Percentiles rank a stretch among this genome's conserved stretches.
Conservation (phyloP, 768 basidiomycete species). For the Russula foetens region DNA sequence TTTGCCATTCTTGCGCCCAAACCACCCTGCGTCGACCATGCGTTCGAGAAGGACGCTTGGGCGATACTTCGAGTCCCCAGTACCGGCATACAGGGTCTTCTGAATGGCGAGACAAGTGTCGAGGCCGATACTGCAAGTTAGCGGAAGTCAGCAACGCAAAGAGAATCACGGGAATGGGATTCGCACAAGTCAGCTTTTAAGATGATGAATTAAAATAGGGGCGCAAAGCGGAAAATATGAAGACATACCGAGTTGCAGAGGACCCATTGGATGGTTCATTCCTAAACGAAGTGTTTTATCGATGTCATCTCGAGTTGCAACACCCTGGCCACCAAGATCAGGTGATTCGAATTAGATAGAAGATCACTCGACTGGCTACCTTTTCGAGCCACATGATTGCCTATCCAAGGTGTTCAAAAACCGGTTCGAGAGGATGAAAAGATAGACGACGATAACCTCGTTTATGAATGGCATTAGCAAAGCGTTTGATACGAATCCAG, state of each 20-base stretch:
- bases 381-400: constrained; percentile 92
- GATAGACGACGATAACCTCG: constrained; percentile 43
- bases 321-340: constrained; percentile 33
- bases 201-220: background rate
- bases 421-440: background rate
- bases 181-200: constrained; percentile 32
- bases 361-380: constrained; percentile 31
- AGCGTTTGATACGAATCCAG: constrained; percentile 93
- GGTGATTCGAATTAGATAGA: background rate
- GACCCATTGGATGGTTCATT: constrained; percentile 95
- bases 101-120: constrained; percentile 95
- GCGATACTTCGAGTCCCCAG: constrained; percentile 91
- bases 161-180: background rate
- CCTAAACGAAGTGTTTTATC: constrained; percentile 91
- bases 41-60: constrained; percentile 83
- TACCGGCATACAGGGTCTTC: constrained; percentile 80
- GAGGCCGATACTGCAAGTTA: constrained; percentile 70
- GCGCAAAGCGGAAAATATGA: background rate
- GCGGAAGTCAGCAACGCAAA: background rate
- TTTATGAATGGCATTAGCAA: constrained; percentile 97
- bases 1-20: constrained; percentile 86
- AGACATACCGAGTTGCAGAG: constrained; percentile 66
- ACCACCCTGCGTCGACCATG: constrained; percentile 96
- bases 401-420: constrained; percentile 28
- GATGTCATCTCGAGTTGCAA: constrained; percentile 91